Evolutionary conservation across 495 filamentous ascomycete species (phyloP), one percentile per base, ranked within the genome.

Genomic region (Rusavskia elegans): DNA sequence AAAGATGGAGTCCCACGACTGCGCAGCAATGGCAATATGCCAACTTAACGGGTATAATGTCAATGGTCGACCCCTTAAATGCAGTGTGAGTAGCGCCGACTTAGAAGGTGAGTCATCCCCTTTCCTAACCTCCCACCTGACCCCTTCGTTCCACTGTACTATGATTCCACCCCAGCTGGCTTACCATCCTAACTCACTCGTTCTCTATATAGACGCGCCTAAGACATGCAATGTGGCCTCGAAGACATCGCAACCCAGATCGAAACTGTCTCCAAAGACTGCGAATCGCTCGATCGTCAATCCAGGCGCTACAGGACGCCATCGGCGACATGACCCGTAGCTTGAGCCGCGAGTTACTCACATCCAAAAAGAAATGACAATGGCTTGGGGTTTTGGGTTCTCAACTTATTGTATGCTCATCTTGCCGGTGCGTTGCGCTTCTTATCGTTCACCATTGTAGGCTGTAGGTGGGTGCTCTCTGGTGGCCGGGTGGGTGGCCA

Each of bases 1-100:
- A 67, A 99, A 99, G 77, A 96, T 99, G 90, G 92, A 97, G 60
- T 85, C 82, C 4, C 92, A 99, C 57, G 92, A 99, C 65, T 95
- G 97, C 68, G 92, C 92, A 9, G 89, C 92, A 16, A 95, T 92
- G 85, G 87, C 92, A 17, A 99, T 99, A 62, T 99, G 92, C 67
- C 90, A 96, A 60, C 71, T 99, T 53, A 96, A 85, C 60, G 88
- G 89, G 10, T 96, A 95, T 67, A 92, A 95, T 61, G 92, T 99
- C 59, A 95, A 99, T 61, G 92, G 92, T 27, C 85, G 92, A 60
- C 93, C 92, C 48, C 66, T 99, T 59, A 99, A 99, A 75, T 99
- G 92, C 77, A 96, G 90, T 67, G 90, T 96, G 80, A 66, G 87
- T 83, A 35, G n/a, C n/a, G n/a, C n/a, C n/a, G n/a, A n/a, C n/a